These are phyloP conservation scores for Kwoniella mangroviensis DNA, from an alignment of 768 basidiomycete genomes.

Conservation along the genomic window DNA sequence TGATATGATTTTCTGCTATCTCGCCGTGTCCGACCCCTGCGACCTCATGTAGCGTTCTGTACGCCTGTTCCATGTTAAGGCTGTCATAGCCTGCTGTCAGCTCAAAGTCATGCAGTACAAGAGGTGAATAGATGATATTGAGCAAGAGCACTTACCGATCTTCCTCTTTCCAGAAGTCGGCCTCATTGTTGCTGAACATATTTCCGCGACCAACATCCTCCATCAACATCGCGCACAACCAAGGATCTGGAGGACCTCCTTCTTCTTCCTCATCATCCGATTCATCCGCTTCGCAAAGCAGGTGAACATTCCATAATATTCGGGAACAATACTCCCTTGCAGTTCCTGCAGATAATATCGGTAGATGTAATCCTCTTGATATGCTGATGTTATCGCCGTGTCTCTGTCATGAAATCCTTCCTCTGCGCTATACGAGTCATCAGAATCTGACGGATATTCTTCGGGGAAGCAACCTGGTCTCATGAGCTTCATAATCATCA, in stretches of 20 bases:
- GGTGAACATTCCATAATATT: conserved; percentile 1
- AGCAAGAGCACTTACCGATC: too few relatives aligned
- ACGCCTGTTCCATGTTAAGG: too few relatives aligned
- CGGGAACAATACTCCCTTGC: background rate
- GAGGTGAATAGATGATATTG: too few relatives aligned
- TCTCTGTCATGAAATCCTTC: background rate
- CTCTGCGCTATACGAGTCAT: background rate
- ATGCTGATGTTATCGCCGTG: background rate
- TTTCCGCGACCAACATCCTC: too few relatives aligned
- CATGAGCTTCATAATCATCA: background rate
- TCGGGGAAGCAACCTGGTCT: background rate
- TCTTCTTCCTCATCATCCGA: too few relatives aligned
- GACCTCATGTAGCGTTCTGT: background rate
- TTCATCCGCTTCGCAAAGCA: background rate
- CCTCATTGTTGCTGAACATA: too few relatives aligned
- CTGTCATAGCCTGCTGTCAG: too few relatives aligned
- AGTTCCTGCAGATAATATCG: background rate
- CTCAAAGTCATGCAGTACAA: too few relatives aligned
- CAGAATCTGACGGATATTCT: background rate
- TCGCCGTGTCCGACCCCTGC: background rate
- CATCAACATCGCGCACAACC: too few relatives aligned
- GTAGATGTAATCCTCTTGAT: background rate
- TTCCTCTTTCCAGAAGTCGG: too few relatives aligned
- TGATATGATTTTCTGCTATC: too few relatives aligned
- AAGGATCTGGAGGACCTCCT: too few relatives aligned